These are phyloP conservation scores for Phytophthora quininea DNA, from an alignment of 352 stramenopile genomes.

Conservation along the genomic window DNA sequence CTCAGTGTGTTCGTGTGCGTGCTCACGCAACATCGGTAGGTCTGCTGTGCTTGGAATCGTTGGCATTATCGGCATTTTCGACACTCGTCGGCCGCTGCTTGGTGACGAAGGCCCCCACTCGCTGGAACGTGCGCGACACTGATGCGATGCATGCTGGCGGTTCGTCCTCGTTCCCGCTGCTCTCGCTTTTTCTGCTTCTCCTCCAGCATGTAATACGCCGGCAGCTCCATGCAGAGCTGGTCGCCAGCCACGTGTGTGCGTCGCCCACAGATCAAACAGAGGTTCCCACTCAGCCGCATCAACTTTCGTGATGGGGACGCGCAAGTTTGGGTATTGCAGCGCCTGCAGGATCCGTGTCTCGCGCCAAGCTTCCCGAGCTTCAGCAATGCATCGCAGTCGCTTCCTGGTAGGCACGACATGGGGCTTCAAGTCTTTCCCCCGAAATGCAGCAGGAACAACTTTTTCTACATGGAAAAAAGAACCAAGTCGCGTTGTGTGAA, in stretches of 20 bases:
- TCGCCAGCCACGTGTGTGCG: conserved; percentile 76
- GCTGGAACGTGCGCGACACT: conserved; percentile 33
- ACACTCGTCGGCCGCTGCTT: neutral
- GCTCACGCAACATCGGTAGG: conserved; percentile 38
- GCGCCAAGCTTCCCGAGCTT: conserved; percentile 69
- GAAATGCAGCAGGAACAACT: conserved; percentile 80
- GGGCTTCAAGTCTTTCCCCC: conserved; percentile 68
- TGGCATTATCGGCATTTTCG: conserved; percentile 11
- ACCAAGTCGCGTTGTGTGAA: neutral
- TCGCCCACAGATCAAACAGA: conserved; percentile 76
- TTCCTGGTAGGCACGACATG: conserved; percentile 53
- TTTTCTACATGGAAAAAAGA: conserved; percentile 43
- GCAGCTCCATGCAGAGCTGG: conserved; percentile 81
- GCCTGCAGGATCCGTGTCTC: conserved; percentile 80
- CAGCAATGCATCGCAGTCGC: conserved; percentile 55
- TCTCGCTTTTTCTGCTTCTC: conserved; percentile 63
- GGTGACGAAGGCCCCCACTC: conserved; percentile 1
- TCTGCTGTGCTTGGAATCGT: conserved; percentile 11
- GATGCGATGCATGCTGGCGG: conserved; percentile 58
- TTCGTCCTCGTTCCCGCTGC: conserved; percentile 41
- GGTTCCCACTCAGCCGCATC: conserved; percentile 83
- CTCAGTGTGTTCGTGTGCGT: conserved; percentile 12
- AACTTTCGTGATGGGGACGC: conserved; percentile 83
- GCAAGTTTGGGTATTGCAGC: conserved; percentile 67
- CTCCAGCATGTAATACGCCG: conserved; percentile 69